Evolutionary conservation across 495 filamentous ascomycete species (phyloP), one percentile per base, ranked within the genome.

Genomic region (Patellaria atrata): DNA sequence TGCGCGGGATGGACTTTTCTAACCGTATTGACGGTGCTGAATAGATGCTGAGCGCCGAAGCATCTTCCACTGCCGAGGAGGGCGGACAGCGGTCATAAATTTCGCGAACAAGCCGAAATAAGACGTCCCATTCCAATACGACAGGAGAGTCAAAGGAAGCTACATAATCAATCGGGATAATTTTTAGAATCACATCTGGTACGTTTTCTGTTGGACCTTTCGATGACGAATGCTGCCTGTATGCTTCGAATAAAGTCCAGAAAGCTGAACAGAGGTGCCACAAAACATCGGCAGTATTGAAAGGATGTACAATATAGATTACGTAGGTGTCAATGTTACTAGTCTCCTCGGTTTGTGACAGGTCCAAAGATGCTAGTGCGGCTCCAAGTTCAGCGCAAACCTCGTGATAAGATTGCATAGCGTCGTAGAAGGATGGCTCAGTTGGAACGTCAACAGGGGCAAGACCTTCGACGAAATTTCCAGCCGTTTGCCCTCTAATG

Each of bases 261-360:
- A 91, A 92, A 12, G 76, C 79, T 8, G 73, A 65, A 47, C 82
- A 93, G 6, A 87, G 71, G 43, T 84, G 71, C 15, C 82, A 73
- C 9, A 85, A 62, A 9, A 76, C 68, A 18, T 65, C 61, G 11
- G 74, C 60, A 33, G 70, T 60, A 4, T 70, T 60, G 24, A 82
- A 79, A 0, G 77, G 73, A 48, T 94, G 84, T 28, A 93, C 59
- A 25, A 93, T 75, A 50, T 84, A 93, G n/a, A 94, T 61, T 12
- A 94, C 82, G 30, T 80, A 71, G 3, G 54, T 52, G 23, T 51
- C 44, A 15, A 53, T 46, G n/a, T 42, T 42, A 12, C 40, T 36
- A 15, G 17, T 21, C 36, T 81, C 86, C 27, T 65, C 60, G n/a
- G 62, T 56, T 26, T 54, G 37, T 62, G 33, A 32, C 37, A 40